Base-by-base conservation (phyloP, 192 early-diverging fungal genomes). In the Rhizoclosmatium globosum region DNA sequence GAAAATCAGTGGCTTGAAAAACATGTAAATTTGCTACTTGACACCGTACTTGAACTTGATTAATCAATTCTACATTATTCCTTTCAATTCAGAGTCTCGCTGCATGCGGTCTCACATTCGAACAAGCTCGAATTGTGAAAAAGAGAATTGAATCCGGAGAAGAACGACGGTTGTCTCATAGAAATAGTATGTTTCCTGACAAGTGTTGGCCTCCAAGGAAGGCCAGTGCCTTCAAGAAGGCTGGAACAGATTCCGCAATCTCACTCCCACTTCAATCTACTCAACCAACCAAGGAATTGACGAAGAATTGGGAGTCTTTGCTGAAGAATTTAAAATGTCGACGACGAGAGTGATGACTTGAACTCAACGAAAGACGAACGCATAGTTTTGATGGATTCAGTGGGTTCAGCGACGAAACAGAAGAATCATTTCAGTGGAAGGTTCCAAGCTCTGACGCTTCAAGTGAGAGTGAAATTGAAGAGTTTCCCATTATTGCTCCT, bases 11-110 rank as follows among this genome's bases (percentile, higher is more conserved):
- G 6, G 11, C 6, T 64, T 64, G 21, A 41, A 38, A 21, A 64
- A 21, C 61, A 64, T 64, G 61, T 64, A 64, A 21, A 64, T 64
- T 64, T 21, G 11, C 21, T 64, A 21, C 39, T 64, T 64, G 56
- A 17, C 21, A 57, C 31, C 31, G 31, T 31, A 31, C 31, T 31
- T 31, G 31, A 31, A 31, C 31, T 31, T 31, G 31, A 31, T 17
- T 17, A 53, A 17, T 53, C 50, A 17, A 7, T 53, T 13, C 50
- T 53, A 53, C 17, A 17, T 17, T 53, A 53, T 53, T 17, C 50
- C 17, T 13, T 13, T 13, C 6, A 53, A 53, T 21, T 17, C 61
- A 64, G 61, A 64, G 7, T 21, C 61, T 64, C 21, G 61, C 21
- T 64, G 21, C 61, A 21, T 17, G 23, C 61, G 61, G 61, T 19